Base-by-base conservation (phyloP, 495 filamentous ascomycete species). In the Penicillium goetzii region DNA sequence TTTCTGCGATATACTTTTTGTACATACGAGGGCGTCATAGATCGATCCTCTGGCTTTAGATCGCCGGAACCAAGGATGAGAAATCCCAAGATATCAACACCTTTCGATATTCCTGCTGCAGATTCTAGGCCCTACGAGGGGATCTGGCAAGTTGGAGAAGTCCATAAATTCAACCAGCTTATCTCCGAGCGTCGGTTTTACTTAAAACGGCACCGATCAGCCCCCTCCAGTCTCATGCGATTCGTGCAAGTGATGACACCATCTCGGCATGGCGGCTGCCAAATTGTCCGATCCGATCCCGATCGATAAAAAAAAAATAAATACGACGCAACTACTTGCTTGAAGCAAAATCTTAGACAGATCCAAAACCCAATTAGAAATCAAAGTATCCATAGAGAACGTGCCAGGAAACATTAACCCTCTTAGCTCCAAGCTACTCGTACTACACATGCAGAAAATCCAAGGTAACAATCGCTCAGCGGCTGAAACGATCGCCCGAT, bases 171-270 rank as follows among this genome's bases (percentile, higher is more conserved):
- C 36, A 40, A 12, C 3, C n/a, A 43, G 36, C 36, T 34, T 57
- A 40, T 57, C 55, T 30, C 55, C 55, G 36, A 30, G 23, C 19
- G 2, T 59, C 60, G 41, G 52, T 15, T 38, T 60, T 53, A 56
- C 64, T 30, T 7, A 8, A 63, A 56, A 23, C 14, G 56, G 64
- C 36, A 56, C 25, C 5, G 62, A 66, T 69, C 58, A 45, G 40
- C 60, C 15, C 15, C 41, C 19, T 19, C 3, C 1, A 19, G 2
- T 43, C 58, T 51, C 34, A 58, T 63, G 64, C 53, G 60, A 71
- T 69, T 34, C 15, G n/a, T 26, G 9, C 36, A 33, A n/a, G 6
- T 25, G 36, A 72, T 72, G 68, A 64, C 70, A 72, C 70, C 70
- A 71, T 71, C 60, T 53, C 28, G n/a, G 32, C 23, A 23, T 23